phyloP scores from a whole-genome alignment of 768 basidiomycete genomes.

The Suillus luteus region DNA sequence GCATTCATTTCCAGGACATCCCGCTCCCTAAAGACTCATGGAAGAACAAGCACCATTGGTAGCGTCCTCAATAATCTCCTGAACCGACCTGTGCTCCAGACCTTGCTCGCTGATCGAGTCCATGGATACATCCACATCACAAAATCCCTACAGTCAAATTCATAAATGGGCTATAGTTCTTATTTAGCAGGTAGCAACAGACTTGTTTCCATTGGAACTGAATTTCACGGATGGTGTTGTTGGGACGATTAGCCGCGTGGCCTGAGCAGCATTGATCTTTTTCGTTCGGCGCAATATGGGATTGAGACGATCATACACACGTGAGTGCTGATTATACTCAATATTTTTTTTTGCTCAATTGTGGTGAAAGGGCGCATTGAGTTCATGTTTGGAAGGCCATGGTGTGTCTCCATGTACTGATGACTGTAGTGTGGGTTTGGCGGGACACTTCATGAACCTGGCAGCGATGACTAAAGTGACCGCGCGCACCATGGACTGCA shows the following conservation, averaged over 20 bases:
- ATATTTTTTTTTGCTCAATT: no score
- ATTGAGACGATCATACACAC: no score
- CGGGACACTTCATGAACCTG: not conserved
- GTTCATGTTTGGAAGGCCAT: no score
- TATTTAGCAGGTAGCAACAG: not conserved
- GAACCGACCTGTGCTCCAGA: not conserved
- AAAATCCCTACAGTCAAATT: not conserved
- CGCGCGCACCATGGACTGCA: not conserved
- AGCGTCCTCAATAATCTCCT: not conserved
- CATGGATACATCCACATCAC: not conserved
- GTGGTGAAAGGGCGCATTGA: no score
- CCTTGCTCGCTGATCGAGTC: not conserved
- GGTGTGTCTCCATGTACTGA: no score
- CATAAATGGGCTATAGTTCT: not conserved
- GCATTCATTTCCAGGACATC: not conserved
- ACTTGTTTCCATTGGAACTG: not conserved
- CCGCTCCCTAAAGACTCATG: not conserved
- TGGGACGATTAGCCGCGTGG: no score
- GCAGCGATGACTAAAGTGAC: not conserved
- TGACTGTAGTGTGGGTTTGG: no score
- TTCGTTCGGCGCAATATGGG: no score
- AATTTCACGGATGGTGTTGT: no score
- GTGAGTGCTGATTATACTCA: no score
- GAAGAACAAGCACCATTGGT: not conserved
- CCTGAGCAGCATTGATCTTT: no score